A percentile compares a stretch with the other conserved stretches of the same genome.
These are phyloP conservation scores for Podaxis carcinomalis DNA, from an alignment of 768 basidiomycete species.

Conservation along the genomic window DNA sequence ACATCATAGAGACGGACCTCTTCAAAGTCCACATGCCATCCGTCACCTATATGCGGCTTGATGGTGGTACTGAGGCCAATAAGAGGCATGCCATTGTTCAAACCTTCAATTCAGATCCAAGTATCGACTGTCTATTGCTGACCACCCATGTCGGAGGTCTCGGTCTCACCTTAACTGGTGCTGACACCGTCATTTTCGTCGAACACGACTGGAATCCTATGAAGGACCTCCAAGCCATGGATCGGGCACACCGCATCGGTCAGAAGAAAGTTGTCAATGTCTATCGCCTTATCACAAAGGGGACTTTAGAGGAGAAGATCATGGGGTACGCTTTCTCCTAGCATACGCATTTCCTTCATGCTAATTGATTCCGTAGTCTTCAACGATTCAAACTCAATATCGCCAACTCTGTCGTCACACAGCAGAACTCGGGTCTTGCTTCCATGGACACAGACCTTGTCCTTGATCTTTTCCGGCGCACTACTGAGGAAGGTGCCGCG, in stretches of 20 bases:
- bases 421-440: constrained; percentile 90
- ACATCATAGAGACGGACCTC: constrained; percentile 91
- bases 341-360: background rate
- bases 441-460: constrained; percentile 99
- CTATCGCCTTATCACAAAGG: constrained; percentile 94
- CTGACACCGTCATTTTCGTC: constrained; percentile 98
- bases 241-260: constrained; percentile 94
- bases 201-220: constrained; percentile 99
- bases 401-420: constrained; percentile 93
- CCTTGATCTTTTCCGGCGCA: constrained; percentile 85
- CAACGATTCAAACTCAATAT: constrained; percentile 99
- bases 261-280: constrained; percentile 99
- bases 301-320: constrained; percentile 97
- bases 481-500: constrained; percentile 65
- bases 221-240: constrained; percentile 99
- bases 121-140: constrained; percentile 91
- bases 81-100: constrained; percentile 97
- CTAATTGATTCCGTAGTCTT: constrained; percentile 47
- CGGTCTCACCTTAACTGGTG: constrained; percentile 93
- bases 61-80: constrained; percentile 86
- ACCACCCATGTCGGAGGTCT: constrained; percentile 97
- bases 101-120: constrained; percentile 96
- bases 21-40: constrained; percentile 92
- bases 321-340: constrained; percentile 75
- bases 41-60: constrained; percentile 97